These are phyloP conservation scores for Uronychia setigera DNA, from an alignment of 73 alveolate genomes.

Conservation along the genomic window DNA sequence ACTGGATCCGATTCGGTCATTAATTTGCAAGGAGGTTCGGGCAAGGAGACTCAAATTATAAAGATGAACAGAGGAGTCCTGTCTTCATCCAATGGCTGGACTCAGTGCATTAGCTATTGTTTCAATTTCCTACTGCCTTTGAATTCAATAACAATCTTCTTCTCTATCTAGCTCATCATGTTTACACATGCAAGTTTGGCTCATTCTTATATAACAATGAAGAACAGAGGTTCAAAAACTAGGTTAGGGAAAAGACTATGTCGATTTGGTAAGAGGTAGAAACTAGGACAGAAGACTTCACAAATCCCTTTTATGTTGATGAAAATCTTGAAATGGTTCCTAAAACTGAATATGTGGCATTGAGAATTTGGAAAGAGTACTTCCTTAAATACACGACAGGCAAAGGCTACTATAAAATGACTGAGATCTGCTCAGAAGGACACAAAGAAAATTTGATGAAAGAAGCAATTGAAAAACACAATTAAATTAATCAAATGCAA, in stretches of 20 bases:
- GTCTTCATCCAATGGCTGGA: constrained; percentile 89
- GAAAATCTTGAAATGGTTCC: constrained; percentile 10
- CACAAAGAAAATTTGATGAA: background rate
- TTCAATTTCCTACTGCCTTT: constrained; percentile 80
- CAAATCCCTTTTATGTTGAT: constrained; percentile 31
- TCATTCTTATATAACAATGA: constrained; percentile 87
- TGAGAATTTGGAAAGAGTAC: constrained; percentile 33
- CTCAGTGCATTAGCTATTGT: constrained; percentile 78
- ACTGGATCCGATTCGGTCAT: constrained; percentile 95
- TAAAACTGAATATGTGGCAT: constrained; percentile 14
- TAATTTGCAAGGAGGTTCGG: constrained; percentile 88
- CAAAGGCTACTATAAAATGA: background rate
- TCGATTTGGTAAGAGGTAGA: constrained; percentile 46
- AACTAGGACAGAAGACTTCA: constrained; percentile 1
- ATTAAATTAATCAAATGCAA: too few relatives aligned
- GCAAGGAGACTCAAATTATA: constrained; percentile 59
- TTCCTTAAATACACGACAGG: constrained; percentile 13
- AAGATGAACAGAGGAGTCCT: constrained; percentile 87
- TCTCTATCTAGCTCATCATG: constrained; percentile 75
- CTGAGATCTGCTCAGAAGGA: background rate
- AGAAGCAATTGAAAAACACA: background rate
- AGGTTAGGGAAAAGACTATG: constrained; percentile 14
- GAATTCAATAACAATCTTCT: constrained; percentile 85
- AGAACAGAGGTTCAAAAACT: constrained; percentile 60
- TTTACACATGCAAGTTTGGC: constrained; percentile 82